These are phyloP conservation scores for Vitrella brassicaformis DNA, from an alignment of 73 alveolate species.

Conservation along the genomic window DNA sequence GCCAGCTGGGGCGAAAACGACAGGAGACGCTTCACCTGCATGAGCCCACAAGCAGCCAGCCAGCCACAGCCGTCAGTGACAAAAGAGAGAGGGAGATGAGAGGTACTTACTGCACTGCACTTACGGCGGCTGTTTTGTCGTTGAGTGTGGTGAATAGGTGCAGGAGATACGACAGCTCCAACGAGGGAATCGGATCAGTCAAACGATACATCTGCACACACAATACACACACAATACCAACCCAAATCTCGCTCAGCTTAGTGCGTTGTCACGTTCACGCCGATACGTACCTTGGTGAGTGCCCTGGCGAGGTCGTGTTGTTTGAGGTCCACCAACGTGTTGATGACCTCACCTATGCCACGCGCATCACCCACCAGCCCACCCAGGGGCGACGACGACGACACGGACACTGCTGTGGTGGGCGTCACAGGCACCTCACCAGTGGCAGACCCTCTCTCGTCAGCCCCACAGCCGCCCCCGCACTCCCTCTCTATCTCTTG, in stretches of 20 bases:
- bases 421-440: no score
- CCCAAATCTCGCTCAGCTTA: background rate
- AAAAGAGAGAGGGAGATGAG: no score
- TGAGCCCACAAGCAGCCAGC: no score
- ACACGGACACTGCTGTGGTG: no score
- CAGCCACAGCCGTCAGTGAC: no score
- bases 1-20: no score
- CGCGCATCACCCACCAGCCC: constrained; percentile 16
- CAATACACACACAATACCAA: background rate
- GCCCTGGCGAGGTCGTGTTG: constrained; percentile 39
- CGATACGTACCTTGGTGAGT: constrained; percentile 1
- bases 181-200: constrained; percentile 34
- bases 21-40: no score
- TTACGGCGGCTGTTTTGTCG: background rate
- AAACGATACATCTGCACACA: constrained; percentile 13
- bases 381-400: background rate
- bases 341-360: background rate
- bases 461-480: background rate
- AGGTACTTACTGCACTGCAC: background rate
- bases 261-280: background rate
- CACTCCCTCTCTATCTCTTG: constrained; percentile 2
- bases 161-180: constrained; percentile 23
- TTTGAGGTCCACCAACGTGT: constrained; percentile 17
- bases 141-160: constrained; percentile 7
- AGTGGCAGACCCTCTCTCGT: no score